Evolutionary conservation across 495 filamentous ascomycete species (phyloP).

Genomic region (Penicillium paxilli): DNA sequence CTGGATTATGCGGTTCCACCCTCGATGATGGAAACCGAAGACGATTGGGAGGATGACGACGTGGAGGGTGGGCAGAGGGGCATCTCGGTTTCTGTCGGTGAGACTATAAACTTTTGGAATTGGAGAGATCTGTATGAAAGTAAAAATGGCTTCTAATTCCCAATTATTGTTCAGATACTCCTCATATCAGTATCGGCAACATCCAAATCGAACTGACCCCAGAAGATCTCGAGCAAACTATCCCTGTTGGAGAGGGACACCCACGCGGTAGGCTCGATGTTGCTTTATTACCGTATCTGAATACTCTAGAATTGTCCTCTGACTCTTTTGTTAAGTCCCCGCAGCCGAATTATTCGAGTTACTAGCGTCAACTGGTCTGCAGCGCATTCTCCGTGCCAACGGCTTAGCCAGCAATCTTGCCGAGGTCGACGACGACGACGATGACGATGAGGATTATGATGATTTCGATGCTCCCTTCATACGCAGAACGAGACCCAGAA

Average conservation of each 20-base stretch:
- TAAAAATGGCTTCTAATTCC: constrained; percentile 20
- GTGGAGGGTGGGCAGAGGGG: constrained; percentile 53
- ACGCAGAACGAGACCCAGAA: constrained; percentile 19
- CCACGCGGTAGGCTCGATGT: constrained; percentile 9
- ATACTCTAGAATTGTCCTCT: not conserved
- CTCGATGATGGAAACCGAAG: constrained; percentile 8
- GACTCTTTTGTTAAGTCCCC: constrained; percentile 22
- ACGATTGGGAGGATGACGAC: constrained; percentile 21
- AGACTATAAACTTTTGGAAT: constrained; percentile 33
- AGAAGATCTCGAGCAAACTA: constrained; percentile 40
- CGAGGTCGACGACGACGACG: constrained; percentile 19
- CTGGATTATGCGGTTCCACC: constrained; percentile 23
- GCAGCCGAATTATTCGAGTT: constrained; percentile 36
- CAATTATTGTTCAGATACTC: constrained; percentile 21
- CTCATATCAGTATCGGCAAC: constrained; percentile 34
- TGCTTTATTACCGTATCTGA: not conserved
- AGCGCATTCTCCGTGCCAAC: constrained; percentile 36
- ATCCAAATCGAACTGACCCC: constrained; percentile 51
- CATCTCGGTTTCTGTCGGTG: constrained; percentile 31
- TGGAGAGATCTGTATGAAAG: constrained; percentile 11
- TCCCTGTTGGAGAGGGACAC: constrained; percentile 42
- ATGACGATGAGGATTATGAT: constrained; percentile 30
- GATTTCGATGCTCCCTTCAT: constrained; percentile 27
- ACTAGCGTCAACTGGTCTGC: constrained; percentile 36
- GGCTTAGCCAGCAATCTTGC: constrained; percentile 21